Conservation (phyloP, 208 protist species). For the Wallacemonas rigidus region DNA sequence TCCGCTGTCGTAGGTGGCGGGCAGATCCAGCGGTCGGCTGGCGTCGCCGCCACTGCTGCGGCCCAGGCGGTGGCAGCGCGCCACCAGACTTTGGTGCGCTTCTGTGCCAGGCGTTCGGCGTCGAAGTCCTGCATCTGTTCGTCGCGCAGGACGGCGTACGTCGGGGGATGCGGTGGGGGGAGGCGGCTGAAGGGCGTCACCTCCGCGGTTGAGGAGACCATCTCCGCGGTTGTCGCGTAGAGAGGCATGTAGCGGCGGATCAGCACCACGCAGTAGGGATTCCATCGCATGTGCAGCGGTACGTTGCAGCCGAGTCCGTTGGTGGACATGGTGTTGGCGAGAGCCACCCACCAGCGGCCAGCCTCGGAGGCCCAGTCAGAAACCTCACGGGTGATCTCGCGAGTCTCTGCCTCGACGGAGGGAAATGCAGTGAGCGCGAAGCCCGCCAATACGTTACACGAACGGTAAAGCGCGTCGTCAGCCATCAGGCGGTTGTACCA, state of each 20-base stretch:
- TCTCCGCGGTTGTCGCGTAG: background rate
- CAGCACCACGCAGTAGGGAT: slow-evolving; percentile 23
- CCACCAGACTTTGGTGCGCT: slow-evolving; percentile 20
- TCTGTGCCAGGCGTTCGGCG: slow-evolving; percentile 13
- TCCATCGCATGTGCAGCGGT: slow-evolving; percentile 16
- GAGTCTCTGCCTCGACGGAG: background rate
- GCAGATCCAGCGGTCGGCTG: slow-evolving; percentile 21
- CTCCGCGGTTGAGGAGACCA: background rate
- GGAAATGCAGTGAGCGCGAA: slow-evolving; percentile 3
- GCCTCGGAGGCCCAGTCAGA: background rate
- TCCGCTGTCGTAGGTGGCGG: slow-evolving; percentile 30
- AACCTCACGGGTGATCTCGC: background rate
- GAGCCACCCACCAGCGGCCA: background rate
- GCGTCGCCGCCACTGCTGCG: background rate
- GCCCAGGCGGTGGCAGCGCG: slow-evolving; percentile 28
- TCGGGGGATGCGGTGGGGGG: slow-evolving; percentile 20
- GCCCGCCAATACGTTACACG: slow-evolving; percentile 6
- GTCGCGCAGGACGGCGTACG: slow-evolving; percentile 7
- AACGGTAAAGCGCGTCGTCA: slow-evolving; percentile 1
- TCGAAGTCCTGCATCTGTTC: background rate
- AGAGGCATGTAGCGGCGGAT: slow-evolving; percentile 1
- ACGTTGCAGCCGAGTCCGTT: slow-evolving; percentile 17
- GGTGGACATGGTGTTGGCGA: background rate
- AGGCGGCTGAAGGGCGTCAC: background rate
- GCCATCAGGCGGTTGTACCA: slow-evolving; percentile 19